Evolutionary conservation across 208 protist species (phyloP), one percentile per base, ranked within the genome.

Genomic region (Trypanosomatidae sp.): DNA sequence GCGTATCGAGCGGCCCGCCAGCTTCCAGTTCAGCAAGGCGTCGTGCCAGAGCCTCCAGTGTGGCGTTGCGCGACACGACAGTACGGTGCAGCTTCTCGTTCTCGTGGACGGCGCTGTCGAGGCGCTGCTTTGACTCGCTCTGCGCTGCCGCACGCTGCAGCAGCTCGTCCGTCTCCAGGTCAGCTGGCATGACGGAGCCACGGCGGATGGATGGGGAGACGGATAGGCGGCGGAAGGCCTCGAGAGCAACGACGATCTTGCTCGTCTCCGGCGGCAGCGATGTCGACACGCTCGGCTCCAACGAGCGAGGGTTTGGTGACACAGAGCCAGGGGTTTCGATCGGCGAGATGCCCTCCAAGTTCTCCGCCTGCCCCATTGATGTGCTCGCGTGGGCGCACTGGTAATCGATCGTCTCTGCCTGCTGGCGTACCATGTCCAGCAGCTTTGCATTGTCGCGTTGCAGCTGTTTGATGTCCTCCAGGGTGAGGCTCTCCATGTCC

Each of bases 381-480:
- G 73, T 66, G 22, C 75, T 80, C 22, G 75, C 69, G 22, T 73
- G 75, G 30, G 88, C 84, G 43, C 75, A 74, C 53, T 89, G 88
- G 74, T 84, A 90, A 41, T 90, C 73, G 59, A 90, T 81, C 36
- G 80, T 84, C 62, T 83, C 76, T 43, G 73, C 72, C 72, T 93
- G 86, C 62, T 80, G 70, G 17, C 78, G 81, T 15, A 90, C 72
- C 78, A 91, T 83, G 58, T 90, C 86, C 7, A 90, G 80, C 41
- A 93, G 66, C 66, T 90, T 91, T 25, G 80, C 77, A 65, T 84
- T 85, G 68, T 91, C 86, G 60, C 82, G 84, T 73, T 82, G 77
- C 68, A 93, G 76, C 62, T 90, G 89, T 53, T 79, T 79, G 53
- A 91, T 77, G 49, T 83, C 77, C 22, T 93, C 81, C 28, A 84